Base-by-base conservation (phyloP, 2,329 filamentous ascomycete species). In the Sporothrix luriei region DNA sequence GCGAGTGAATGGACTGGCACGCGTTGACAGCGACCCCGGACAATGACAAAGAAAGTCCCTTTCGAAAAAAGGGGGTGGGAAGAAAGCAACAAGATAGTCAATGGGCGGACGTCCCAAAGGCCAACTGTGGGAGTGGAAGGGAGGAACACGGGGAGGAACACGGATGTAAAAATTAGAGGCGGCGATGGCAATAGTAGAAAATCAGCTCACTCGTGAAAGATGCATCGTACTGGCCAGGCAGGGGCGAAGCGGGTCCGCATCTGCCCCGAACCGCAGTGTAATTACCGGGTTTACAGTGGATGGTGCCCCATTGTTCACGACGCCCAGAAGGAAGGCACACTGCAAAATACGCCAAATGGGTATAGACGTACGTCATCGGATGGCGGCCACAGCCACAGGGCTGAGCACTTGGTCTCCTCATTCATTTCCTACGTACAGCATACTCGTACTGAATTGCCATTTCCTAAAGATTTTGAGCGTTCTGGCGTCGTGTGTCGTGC, bases 351-450 rank as follows among this genome's bases (percentile, higher is more conserved):
- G 38, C 21, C 43, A 19, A 24, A 24, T 43, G 62, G 57, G n/a
- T n/a, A n/a, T n/a, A n/a, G n/a, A 26, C 33, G 59, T 68, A 71
- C 70, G 70, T 71, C 70, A 71, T 71, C 70, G 46, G 49, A 26
- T 46, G 29, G 51, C 24, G 21, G 55, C 40, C 69, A 69, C 66
- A 71, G 70, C 70, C 70, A 71, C 70, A 66, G 69, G 66, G 67
- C 62, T 71, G 67, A 71, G 69, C 52, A 38, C 13, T 3, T 43
- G 40, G 40, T 43, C 40, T 43, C 40, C 10, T 43, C 24, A n/a
- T 13, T 49, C 19, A 9, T 33, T n/a, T 66, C 48, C 48, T 26
- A 9, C 9, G 40, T 43, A 43, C 40, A 7, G 9, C 3, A 2
- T 43, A 43, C 49, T 52, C 26, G 26, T 13, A 51, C 29, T 49